phyloP scores from a whole-genome alignment of 2,329 filamentous ascomycete genomes.

The Boeremia lycopersici region DNA sequence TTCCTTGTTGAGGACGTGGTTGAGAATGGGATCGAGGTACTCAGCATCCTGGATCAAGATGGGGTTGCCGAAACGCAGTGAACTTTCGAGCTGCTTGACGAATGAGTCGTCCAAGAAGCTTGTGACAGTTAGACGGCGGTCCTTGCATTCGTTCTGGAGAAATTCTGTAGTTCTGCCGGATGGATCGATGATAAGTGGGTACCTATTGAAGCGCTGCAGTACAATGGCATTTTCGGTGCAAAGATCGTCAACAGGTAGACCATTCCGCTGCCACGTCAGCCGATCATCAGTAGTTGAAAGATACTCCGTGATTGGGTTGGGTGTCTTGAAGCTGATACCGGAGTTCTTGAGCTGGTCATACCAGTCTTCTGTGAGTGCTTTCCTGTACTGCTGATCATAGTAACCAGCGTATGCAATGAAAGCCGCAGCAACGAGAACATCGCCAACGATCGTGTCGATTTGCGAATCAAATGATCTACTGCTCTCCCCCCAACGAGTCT shows the following conservation, averaged over 20 bases:
- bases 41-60: conserved; percentile 99
- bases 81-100: conserved; percentile 96
- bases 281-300: conserved; percentile 95
- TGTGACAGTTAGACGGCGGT: conserved; percentile 90
- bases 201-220: conserved; percentile 96
- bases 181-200: conserved; percentile 97
- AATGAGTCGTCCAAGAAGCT: conserved; percentile 98
- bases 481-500: conserved; percentile 91
- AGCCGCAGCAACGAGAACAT: conserved; percentile 93
- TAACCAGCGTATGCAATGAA: conserved; percentile 97
- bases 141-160: conserved; percentile 90
- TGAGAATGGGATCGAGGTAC: conserved; percentile 94
- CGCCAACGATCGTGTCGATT: conserved; percentile 93
- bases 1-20: conserved; percentile 98
- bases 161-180: conserved; percentile 95
- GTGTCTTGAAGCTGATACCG: conserved; percentile 90
- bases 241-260: conserved; percentile 91
- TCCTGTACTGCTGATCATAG: conserved; percentile 97
- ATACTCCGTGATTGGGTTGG: conserved; percentile 95
- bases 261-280: conserved; percentile 92
- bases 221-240: conserved; percentile 99
- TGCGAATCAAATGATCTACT: conserved; percentile 99
- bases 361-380: conserved; percentile 98
- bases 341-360: conserved; percentile 89
- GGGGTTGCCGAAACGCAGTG: conserved; percentile 94